Conservation (phyloP, 257 asterid species). For the Hygrophila difformis region DNA sequence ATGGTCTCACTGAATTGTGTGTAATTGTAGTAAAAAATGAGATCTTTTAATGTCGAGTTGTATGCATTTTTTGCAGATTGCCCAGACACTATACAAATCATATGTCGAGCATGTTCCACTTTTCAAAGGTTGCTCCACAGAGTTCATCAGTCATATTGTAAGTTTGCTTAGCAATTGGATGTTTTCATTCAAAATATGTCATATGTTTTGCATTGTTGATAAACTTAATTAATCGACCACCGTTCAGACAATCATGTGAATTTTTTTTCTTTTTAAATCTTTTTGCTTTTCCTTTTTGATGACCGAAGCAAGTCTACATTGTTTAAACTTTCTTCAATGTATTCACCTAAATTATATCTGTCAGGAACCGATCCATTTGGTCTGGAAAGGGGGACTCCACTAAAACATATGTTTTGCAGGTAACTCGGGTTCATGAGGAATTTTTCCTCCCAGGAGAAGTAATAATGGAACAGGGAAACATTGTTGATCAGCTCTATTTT, state of each 20-base stretch:
- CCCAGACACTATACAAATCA: constrained; percentile 60
- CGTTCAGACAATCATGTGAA: no score
- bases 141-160: constrained; percentile 83
- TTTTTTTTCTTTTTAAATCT: no score
- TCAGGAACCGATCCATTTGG: no score
- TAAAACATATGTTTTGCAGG: constrained; percentile 26
- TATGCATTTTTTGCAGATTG: constrained; percentile 48
- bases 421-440: constrained; percentile 82
- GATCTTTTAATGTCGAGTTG: constrained; percentile 5
- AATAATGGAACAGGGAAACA: constrained; percentile 80
- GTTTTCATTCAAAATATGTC: constrained; percentile 1
- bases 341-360: no score
- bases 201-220: no score
- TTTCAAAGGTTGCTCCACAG: constrained; percentile 74
- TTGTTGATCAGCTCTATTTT: constrained; percentile 82
- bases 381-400: no score
- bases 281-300: no score
- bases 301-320: no score
- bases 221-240: no score
- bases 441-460: constrained; percentile 94
- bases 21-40: background rate
- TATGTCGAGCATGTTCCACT: constrained; percentile 56
- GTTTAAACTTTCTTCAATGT: no score
- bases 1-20: background rate
- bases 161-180: constrained; percentile 21